Evolutionary conservation across 352 stramenopile genomes (phyloP), one percentile per base, ranked within the genome.

Genomic region (Phytophthora pluvialis): DNA sequence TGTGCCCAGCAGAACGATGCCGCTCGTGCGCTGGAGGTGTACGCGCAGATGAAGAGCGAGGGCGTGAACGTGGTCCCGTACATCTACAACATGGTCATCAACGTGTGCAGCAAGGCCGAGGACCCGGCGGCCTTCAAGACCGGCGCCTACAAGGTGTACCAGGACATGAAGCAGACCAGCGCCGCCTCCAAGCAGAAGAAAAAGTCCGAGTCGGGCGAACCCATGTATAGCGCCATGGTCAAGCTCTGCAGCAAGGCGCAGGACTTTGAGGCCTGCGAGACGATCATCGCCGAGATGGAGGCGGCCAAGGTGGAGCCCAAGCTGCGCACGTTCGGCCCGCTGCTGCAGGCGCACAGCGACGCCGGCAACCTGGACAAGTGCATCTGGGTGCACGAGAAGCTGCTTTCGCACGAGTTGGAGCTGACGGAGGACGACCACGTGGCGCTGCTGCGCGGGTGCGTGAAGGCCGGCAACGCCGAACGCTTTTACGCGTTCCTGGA

Each of bases 181-280:
- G 29, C 55, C 13, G 25, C 26, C 26, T 15, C 47, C 5, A 51
- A 59, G 15, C 12, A 62, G 40, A 75, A 45, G 42, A 64, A 69
- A 28, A 68, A 60, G 21, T 28, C 36, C 1, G 60, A 58, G 18
- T 65, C 85, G 10, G 77, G 86, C 21, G 87, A 95, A 60, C 81
- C 73, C 12, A 85, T 81, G 28, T 90, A 87, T 67, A 94, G 78
- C 57, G 83, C 87, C 25, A 72, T 95, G 45, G 70, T 94, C 54
- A 92, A 93, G 52, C 64, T 95, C 9, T 93, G 81, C 60, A 78
- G 72, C 60, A 84, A 86, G 44, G 75, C 75, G 8, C 56, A 73
- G 26, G 75, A 92, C 49, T 93, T 90, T 61, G 71, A 74, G 4
- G 65, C 63, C 18, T 87, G 80, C 43, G 61, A 81, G 15, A 56